Conservation (phyloP, 2,329 filamentous ascomycete genomes). For the Neofusicoccum sp. region DNA sequence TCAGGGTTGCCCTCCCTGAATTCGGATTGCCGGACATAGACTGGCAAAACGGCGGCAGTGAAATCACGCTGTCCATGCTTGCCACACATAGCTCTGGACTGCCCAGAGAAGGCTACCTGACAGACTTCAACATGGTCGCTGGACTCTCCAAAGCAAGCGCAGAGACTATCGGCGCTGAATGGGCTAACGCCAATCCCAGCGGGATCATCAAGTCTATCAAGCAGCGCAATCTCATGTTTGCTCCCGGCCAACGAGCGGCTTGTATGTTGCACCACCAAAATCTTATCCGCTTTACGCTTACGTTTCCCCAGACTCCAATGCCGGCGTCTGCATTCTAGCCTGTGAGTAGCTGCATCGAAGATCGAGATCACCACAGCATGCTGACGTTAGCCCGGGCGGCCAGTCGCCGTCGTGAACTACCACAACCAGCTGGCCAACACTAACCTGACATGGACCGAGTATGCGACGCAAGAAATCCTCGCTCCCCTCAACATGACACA, state of each 20-base stretch:
- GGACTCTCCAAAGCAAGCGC: conserved; percentile 27
- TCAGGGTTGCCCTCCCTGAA: conserved; percentile 25
- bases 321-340: conserved; percentile 29
- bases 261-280: conserved; percentile 11
- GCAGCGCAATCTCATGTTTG: conserved; percentile 29
- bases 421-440: conserved; percentile 26
- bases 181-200: conserved; percentile 25
- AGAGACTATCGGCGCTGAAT: conserved; percentile 27
- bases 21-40: conserved; percentile 27
- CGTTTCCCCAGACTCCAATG: conserved; percentile 27
- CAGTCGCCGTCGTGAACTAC: conserved; percentile 25
- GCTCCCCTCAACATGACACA: conserved; percentile 28
- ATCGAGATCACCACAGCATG: background rate
- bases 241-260: conserved; percentile 29
- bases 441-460: conserved; percentile 26
- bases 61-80: conserved; percentile 33
- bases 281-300: background rate
- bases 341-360: conserved; percentile 1
- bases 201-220: conserved; percentile 24
- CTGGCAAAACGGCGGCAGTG: conserved; percentile 32
- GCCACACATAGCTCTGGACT: conserved; percentile 32
- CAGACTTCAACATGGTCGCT: conserved; percentile 30
- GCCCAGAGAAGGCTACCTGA: conserved; percentile 31
- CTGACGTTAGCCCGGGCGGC: conserved; percentile 2
- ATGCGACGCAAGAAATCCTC: conserved; percentile 25